Evolutionary conservation across 768 basidiomycete genomes (phyloP), one percentile per base, ranked within the genome.

Genomic region (Lactarius hatsudake): DNA sequence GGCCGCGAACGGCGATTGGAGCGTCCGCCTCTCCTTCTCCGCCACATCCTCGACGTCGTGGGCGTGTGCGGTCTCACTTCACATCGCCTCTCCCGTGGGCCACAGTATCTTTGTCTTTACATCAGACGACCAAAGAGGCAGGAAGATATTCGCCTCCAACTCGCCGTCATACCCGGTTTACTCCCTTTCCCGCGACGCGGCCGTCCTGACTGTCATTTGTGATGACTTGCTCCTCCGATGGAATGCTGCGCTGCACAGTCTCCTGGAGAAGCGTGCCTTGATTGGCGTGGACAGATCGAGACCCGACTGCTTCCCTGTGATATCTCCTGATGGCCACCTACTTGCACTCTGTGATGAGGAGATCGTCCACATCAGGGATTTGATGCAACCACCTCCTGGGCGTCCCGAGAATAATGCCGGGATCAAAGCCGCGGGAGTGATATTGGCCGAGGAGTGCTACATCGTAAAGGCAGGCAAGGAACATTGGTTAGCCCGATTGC

Each of bases 251-350:
- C 43, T 28, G 3, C 17, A 59, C 26, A 15, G 9, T 43, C 26
- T 67, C 13, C 26, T 67, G 32, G 62, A 45, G 18, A 55, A 36
- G 51, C 58, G 66, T 34, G 23, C 40, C 10, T 34, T 67, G 32
- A 13, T 34, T 10, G 34, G 26, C 20, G 38, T 67, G 7, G 62
- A 67, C 17, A 63, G 58, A 3, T 38, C 62, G 40, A 54, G 43
- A 38, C 62, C 55, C 26, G 66, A 60, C 42, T 62, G 66, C 59
- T 60, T 67, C 42, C 62, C 66, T 5, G 58, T 48, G 40, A 64
- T 63, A 10, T 67, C 66, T n/a, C 51, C 62, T 4, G 62, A 67
- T 15, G 51, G 62, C 0, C 66, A 34, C 58, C 51, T 67, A 32
- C 58, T 67, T 13, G 66, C 66, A 23, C 30, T 60, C 32, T 67